These are phyloP conservation scores for Mrakia blollopis DNA, from an alignment of 768 basidiomycete genomes.

Conservation along the genomic window DNA sequence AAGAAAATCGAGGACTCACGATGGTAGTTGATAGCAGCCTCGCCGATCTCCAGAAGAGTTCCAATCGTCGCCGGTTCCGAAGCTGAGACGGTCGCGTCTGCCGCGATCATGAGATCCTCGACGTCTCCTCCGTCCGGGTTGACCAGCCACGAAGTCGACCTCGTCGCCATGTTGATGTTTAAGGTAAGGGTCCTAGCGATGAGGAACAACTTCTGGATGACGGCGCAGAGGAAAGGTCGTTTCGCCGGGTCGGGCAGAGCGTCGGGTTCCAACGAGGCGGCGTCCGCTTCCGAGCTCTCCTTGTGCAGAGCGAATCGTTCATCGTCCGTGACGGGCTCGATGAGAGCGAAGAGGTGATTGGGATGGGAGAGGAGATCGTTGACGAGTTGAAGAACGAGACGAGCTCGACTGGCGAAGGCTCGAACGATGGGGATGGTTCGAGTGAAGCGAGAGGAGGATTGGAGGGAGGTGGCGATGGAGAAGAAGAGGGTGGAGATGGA, in stretches of 20 bases:
- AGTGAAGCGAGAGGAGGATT: constrained; percentile 46
- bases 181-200: constrained; percentile 40
- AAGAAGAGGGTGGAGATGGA: constrained; percentile 72
- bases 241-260: constrained; percentile 59
- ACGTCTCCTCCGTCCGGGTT: constrained; percentile 64
- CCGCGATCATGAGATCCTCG: constrained; percentile 28
- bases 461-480: constrained; percentile 47
- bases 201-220: constrained; percentile 67
- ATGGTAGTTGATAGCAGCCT: constrained; percentile 68
- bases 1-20: constrained; percentile 52
- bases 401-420: constrained; percentile 62
- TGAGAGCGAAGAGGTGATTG: constrained; percentile 71
- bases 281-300: constrained; percentile 47
- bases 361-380: constrained; percentile 90
- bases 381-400: constrained; percentile 75
- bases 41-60: constrained; percentile 78
- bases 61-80: constrained; percentile 79
- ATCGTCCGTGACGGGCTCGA: constrained; percentile 72
- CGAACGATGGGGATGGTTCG: constrained; percentile 53
- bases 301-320: constrained; percentile 67
- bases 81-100: constrained; percentile 70
- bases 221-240: constrained; percentile 64
- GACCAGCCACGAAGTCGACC: constrained; percentile 46
- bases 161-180: constrained; percentile 11
- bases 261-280: constrained; percentile 44